Conservation (phyloP, 2,329 filamentous ascomycete genomes). For the Ceratocystis harringtonii region DNA sequence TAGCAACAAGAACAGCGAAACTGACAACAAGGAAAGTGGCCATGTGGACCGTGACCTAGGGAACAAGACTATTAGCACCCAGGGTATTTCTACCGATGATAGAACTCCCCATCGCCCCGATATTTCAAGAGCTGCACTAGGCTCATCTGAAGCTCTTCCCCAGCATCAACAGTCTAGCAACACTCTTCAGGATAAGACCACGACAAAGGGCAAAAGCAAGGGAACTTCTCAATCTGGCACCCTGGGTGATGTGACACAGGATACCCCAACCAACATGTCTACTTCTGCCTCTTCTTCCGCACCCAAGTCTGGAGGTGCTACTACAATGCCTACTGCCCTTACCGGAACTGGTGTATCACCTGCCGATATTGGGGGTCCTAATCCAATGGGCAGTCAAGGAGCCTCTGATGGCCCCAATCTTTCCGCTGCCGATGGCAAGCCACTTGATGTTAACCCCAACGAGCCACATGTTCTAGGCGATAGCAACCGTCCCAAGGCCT, state of each 20-base stretch:
- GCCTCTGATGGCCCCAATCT: background rate
- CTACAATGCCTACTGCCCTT: background rate
- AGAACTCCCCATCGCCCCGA: background rate
- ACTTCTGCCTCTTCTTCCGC: background rate
- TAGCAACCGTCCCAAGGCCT: constrained; percentile 9
- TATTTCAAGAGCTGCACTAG: background rate
- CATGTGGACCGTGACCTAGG: background rate
- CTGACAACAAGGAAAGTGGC: background rate
- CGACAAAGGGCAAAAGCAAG: background rate
- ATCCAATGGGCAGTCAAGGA: background rate
- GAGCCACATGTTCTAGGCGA: constrained; percentile 13
- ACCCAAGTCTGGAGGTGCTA: background rate
- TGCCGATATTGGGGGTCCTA: background rate
- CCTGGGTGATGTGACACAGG: background rate
- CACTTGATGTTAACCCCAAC: constrained; percentile 12
- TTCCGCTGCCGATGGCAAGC: background rate
- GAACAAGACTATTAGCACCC: background rate
- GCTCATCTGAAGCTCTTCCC: background rate
- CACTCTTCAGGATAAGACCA: background rate
- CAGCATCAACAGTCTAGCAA: background rate
- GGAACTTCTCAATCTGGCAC: background rate
- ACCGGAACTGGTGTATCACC: background rate
- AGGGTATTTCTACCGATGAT: background rate
- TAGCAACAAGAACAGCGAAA: constrained; percentile 3
- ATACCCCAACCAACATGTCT: background rate